Conservation (phyloP, 768 basidiomycete genomes). For the Lentinula sp. region DNA sequence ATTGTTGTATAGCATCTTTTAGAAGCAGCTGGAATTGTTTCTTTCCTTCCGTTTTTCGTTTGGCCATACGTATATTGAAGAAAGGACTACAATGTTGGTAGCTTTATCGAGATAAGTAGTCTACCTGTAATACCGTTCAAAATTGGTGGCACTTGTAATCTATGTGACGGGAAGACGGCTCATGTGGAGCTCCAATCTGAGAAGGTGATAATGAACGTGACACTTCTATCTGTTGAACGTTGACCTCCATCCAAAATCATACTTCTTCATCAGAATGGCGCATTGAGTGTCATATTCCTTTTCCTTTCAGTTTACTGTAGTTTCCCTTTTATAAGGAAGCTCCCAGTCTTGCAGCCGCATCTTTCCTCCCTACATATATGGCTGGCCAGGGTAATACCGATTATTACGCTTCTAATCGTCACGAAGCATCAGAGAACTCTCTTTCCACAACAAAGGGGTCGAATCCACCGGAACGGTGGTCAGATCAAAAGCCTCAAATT, state of each 20-base stretch:
- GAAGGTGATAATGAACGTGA: not conserved
- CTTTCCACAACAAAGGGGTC: conserved; percentile 48
- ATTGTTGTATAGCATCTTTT: not conserved
- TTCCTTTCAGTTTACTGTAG: not conserved
- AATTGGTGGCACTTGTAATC: no score
- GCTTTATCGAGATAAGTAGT: no score
- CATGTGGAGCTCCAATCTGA: not conserved
- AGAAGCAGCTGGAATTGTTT: not conserved
- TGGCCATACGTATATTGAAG: not conserved
- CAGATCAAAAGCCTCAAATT: conserved; percentile 37
- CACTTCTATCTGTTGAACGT: not conserved
- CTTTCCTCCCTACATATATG: not conserved
- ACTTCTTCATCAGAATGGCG: not conserved
- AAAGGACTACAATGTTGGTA: no score
- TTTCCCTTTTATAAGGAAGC: not conserved
- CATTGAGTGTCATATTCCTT: not conserved
- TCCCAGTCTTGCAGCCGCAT: not conserved
- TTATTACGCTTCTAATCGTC: not conserved
- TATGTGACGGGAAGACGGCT: no score
- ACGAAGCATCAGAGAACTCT: conserved; percentile 45
- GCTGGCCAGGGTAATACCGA: not conserved
- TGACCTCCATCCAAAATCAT: not conserved
- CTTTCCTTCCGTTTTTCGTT: not conserved
- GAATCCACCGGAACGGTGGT: conserved; percentile 52
- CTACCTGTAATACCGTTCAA: no score